phyloP scores from a whole-genome alignment of 1,139 yeast species.

The Candida dubliniensis region DNA sequence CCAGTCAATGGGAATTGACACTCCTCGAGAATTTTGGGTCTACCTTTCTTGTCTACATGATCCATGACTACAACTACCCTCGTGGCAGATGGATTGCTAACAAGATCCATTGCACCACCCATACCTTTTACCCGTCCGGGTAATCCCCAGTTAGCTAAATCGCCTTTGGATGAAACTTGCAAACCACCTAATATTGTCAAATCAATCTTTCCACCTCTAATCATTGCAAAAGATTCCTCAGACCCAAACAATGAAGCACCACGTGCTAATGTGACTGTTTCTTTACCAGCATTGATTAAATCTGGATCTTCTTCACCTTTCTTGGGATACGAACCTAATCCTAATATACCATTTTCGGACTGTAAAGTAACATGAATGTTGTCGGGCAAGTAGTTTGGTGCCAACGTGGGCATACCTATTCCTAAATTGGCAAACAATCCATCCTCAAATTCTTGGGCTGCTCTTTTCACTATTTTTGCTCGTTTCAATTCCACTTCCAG shows the following conservation, averaged over 20 bases:
- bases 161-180: constrained; percentile 49
- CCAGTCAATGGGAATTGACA: constrained; percentile 52
- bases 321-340: constrained; percentile 49
- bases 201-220: constrained; percentile 47
- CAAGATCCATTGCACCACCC: constrained; percentile 61
- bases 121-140: constrained; percentile 54
- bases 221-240: constrained; percentile 52
- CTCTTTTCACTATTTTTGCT: constrained; percentile 41
- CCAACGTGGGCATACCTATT: constrained; percentile 51
- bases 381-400: constrained; percentile 42
- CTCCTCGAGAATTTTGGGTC: constrained; percentile 43
- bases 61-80: constrained; percentile 51
- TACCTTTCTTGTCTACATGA: constrained; percentile 48
- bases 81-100: constrained; percentile 46
- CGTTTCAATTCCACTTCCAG: constrained; percentile 24
- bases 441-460: constrained; percentile 45
- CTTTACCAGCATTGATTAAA: constrained; percentile 52
- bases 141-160: constrained; percentile 53
- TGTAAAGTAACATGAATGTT: constrained; percentile 42
- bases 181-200: constrained; percentile 50
- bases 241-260: constrained; percentile 53
- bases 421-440: constrained; percentile 49
- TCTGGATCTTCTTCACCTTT: constrained; percentile 48
- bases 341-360: constrained; percentile 51
- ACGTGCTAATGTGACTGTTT: constrained; percentile 45